Conservation (phyloP, 2,329 filamentous ascomycete species). For the Neofusicoccum kwambonambiense region DNA sequence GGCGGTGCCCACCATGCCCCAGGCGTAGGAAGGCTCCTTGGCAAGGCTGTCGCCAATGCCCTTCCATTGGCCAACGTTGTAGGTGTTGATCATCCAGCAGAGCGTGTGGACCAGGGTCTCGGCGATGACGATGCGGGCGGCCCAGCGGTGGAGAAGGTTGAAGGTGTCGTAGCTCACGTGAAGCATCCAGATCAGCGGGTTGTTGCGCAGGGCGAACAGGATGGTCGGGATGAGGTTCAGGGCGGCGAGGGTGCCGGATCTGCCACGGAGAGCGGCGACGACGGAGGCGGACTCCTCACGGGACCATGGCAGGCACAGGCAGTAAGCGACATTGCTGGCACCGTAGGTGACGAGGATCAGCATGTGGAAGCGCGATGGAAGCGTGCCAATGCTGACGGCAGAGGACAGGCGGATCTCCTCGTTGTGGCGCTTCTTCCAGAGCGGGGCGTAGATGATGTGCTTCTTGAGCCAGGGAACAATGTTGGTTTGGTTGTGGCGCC, state of each 20-base stretch:
- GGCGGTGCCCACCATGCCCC: constrained; percentile 59
- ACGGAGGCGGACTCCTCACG: constrained; percentile 53
- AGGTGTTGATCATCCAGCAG: constrained; percentile 69
- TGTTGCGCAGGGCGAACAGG: constrained; percentile 87
- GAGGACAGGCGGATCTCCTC: constrained; percentile 66
- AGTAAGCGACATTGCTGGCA: constrained; percentile 75
- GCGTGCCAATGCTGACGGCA: constrained; percentile 70
- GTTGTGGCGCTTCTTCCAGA: constrained; percentile 75
- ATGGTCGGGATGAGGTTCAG: constrained; percentile 92
- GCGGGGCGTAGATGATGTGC: constrained; percentile 67
- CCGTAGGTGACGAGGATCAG: constrained; percentile 67
- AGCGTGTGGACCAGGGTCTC: constrained; percentile 69
- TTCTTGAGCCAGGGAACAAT: constrained; percentile 61
- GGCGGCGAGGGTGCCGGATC: constrained; percentile 78
- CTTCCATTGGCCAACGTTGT: constrained; percentile 59
- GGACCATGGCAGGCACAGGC: constrained; percentile 63
- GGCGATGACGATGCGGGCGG: constrained; percentile 69
- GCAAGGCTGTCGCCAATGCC: constrained; percentile 56
- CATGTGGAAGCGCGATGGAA: constrained; percentile 77
- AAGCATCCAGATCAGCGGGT: constrained; percentile 78
- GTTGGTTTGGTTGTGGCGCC: constrained; percentile 44
- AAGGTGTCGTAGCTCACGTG: constrained; percentile 94
- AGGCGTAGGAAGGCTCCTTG: constrained; percentile 63
- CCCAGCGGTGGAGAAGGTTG: constrained; percentile 85
- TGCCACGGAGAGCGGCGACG: constrained; percentile 78